phyloP scores from a whole-genome alignment of 2,329 filamentous ascomycete species.

The Metarhizium anisopliae region DNA sequence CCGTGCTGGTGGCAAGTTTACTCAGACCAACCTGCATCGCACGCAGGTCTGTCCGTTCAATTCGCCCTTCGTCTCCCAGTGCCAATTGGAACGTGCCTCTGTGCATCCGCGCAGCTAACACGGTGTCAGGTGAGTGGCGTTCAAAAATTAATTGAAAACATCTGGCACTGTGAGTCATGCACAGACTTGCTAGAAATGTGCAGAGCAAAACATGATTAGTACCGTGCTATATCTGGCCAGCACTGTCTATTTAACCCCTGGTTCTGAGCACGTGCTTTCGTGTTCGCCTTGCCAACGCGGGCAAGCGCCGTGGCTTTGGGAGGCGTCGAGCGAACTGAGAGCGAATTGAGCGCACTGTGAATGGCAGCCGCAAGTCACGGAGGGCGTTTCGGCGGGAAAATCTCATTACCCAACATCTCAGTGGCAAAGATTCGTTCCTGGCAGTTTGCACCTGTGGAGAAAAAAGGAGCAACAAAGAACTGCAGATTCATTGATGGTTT shows the following conservation, averaged over 20 bases:
- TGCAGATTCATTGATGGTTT: background rate
- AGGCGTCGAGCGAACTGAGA: constrained; percentile 1
- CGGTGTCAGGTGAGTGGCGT: constrained; percentile 23
- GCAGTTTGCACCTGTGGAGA: background rate
- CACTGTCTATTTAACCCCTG: constrained; percentile 7
- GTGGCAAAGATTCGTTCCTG: constrained; percentile 16
- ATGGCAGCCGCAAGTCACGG: constrained; percentile 13
- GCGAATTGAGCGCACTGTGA: constrained; percentile 19
- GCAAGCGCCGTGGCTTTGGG: constrained; percentile 2
- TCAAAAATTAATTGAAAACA: constrained; percentile 1
- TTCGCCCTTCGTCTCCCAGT: constrained; percentile 10
- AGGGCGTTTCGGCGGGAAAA: background rate
- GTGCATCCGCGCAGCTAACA: constrained; percentile 18
- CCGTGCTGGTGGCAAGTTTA: background rate
- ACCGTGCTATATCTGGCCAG: background rate
- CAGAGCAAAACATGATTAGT: background rate
- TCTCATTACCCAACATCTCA: constrained; percentile 7
- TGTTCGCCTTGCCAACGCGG: constrained; percentile 20
- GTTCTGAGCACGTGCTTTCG: constrained; percentile 22
- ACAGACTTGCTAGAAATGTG: background rate
- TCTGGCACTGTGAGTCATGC: constrained; percentile 11
- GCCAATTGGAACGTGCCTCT: constrained; percentile 8
- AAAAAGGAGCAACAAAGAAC: background rate
- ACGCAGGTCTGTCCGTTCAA: background rate
- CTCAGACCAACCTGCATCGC: background rate